A percentile compares a stretch with the other conserved stretches of the same genome.
Conservation (phyloP, 768 basidiomycete species). For the Mycena floridula region DNA sequence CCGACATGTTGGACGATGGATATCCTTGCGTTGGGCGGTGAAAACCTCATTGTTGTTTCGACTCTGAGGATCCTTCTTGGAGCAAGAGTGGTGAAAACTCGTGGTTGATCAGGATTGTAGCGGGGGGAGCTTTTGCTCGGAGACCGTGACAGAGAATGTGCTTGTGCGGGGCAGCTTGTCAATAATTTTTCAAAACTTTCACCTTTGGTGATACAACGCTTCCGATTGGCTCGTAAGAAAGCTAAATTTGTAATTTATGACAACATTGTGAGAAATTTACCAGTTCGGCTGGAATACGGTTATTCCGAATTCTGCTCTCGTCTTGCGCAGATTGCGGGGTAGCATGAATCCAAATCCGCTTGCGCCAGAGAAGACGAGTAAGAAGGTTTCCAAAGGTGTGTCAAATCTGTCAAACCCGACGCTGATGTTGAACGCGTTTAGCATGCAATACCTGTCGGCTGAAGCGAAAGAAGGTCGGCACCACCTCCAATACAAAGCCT, state of each 20-base stretch:
- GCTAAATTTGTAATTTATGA: no score
- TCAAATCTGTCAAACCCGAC: no score
- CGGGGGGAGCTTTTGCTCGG: not conserved
- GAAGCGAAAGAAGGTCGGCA: no score
- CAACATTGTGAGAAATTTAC: not conserved
- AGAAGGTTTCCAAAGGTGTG: no score
- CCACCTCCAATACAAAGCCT: no score
- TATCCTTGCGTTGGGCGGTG: not conserved
- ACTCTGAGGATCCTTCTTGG: not conserved
- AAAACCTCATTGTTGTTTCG: not conserved
- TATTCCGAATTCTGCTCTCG: not conserved
- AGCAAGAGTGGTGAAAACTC: not conserved
- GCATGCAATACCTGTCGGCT: no score
- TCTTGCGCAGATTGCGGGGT: no score
- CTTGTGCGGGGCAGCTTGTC: not conserved
- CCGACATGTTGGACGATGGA: not conserved
- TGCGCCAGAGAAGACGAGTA: no score
- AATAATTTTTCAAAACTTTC: not conserved
- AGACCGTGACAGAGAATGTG: not conserved
- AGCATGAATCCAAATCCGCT: no score
- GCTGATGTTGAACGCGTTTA: no score
- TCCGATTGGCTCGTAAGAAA: no score
- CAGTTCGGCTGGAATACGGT: not conserved
- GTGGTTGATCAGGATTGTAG: not conserved
- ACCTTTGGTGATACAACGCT: no score